These are phyloP conservation scores for Fusarium vanettenii DNA, from an alignment of 2,329 filamentous ascomycete species.

Conservation along the genomic window DNA sequence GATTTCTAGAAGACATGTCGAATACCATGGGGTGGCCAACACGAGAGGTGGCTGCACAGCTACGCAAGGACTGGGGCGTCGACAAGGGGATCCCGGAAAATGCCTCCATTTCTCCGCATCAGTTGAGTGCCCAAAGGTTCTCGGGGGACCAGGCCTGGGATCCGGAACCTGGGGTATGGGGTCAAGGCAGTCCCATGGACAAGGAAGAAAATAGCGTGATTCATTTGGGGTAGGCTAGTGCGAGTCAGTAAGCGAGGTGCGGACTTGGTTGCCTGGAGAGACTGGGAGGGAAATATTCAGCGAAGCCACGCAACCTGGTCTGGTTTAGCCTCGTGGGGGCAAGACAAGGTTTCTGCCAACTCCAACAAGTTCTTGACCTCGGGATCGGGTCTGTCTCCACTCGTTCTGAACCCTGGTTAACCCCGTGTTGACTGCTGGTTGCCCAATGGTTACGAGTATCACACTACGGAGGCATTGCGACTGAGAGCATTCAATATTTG, in stretches of 20 bases:
- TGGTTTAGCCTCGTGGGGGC: neutral
- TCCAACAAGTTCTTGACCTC: neutral
- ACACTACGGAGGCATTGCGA: neutral
- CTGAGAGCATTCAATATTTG: no score
- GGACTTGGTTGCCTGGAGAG: neutral
- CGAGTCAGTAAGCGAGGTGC: conserved; percentile 1
- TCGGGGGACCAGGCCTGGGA: conserved; percentile 14
- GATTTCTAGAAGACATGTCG: conserved; percentile 27
- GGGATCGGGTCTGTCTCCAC: neutral
- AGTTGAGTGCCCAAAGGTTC: neutral
- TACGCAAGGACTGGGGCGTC: conserved; percentile 24
- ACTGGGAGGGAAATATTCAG: neutral
- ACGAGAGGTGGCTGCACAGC: conserved; percentile 13
- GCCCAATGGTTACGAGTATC: neutral
- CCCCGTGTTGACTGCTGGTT: neutral
- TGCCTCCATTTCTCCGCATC: conserved; percentile 15
- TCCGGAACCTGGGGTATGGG: conserved; percentile 14
- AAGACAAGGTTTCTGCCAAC: neutral
- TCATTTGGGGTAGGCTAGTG: neutral
- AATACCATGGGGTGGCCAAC: conserved; percentile 30
- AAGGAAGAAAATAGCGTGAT: neutral
- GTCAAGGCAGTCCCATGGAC: neutral
- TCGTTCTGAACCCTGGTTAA: neutral
- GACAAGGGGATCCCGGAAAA: conserved; percentile 14
- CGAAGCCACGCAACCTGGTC: neutral